Evolutionary conservation across 768 basidiomycete genomes (phyloP).

Genomic region (Daedalea quercina): DNA sequence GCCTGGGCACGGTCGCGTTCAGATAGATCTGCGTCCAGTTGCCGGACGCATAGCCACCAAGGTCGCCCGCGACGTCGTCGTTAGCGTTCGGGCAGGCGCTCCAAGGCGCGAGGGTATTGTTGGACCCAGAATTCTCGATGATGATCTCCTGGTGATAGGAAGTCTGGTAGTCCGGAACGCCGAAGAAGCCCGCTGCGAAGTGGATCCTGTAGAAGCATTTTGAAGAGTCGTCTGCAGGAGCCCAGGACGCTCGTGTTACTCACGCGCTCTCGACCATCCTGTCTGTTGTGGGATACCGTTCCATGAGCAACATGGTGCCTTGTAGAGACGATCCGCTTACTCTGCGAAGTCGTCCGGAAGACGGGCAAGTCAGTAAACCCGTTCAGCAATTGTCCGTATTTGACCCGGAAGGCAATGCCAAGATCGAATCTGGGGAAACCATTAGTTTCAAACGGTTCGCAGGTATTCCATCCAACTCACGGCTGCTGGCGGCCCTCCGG

Average conservation of each 20-base stretch:
- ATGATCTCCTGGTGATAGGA: conserved; percentile 42
- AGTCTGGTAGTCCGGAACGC: conserved; percentile 31
- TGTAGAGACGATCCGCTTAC: conserved; percentile 10
- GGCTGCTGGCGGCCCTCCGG: conserved; percentile 41
- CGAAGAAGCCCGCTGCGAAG: conserved; percentile 45
- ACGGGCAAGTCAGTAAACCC: conserved; percentile 39
- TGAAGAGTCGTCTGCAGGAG: conserved; percentile 4
- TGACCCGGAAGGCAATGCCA: conserved; percentile 37
- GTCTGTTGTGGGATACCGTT: conserved; percentile 7
- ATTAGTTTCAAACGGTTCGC: not conserved
- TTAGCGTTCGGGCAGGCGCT: conserved; percentile 26
- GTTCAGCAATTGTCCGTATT: conserved; percentile 41
- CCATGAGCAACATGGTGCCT: not conserved
- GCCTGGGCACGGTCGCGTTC: conserved; percentile 26
- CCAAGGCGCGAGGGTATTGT: conserved; percentile 43
- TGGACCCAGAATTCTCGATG: conserved; percentile 37
- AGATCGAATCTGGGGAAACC: conserved; percentile 22
- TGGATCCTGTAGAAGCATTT: conserved; percentile 29
- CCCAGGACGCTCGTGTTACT: conserved; percentile 1
- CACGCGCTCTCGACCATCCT: conserved; percentile 30
- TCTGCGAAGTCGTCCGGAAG: conserved; percentile 40
- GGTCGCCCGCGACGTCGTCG: conserved; percentile 13
- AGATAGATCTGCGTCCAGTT: conserved; percentile 38
- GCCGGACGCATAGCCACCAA: conserved; percentile 16
- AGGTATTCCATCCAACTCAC: conserved; percentile 1